These are phyloP conservation scores for Trichoderma simmonsii DNA, from an alignment of 2,329 filamentous ascomycete species.

Conservation along the genomic window DNA sequence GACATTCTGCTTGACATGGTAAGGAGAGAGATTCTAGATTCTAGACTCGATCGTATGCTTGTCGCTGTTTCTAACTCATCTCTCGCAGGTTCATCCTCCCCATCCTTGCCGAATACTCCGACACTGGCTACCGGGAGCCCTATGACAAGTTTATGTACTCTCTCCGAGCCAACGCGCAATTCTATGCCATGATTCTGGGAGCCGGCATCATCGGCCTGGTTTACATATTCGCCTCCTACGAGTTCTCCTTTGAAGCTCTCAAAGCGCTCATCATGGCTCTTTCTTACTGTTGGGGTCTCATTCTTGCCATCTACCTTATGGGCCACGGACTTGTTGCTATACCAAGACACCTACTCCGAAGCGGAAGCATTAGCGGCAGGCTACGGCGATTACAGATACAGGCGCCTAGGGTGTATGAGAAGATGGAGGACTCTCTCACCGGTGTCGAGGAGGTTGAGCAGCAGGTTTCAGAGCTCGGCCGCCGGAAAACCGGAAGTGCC, in stretches of 20 bases:
- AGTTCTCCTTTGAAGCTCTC: conserved; percentile 67
- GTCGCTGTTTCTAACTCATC: neutral
- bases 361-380: conserved; percentile 71
- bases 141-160: conserved; percentile 80
- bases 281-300: conserved; percentile 88
- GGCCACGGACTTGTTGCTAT: conserved; percentile 93
- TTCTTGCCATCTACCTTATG: conserved; percentile 95
- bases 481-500: conserved; percentile 75
- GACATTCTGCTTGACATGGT: conserved; percentile 94
- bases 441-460: conserved; percentile 77
- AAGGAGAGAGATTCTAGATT: conserved; percentile 26
- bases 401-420: conserved; percentile 81
- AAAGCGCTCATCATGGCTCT: conserved; percentile 89
- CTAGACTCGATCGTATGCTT: neutral
- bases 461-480: conserved; percentile 74
- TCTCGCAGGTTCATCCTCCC: conserved; percentile 75
- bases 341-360: conserved; percentile 74
- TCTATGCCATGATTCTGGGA: conserved; percentile 76
- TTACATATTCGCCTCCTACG: conserved; percentile 79
- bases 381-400: conserved; percentile 72
- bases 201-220: conserved; percentile 69
- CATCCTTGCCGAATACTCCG: conserved; percentile 88
- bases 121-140: conserved; percentile 87
- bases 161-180: conserved; percentile 80
- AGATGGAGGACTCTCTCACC: conserved; percentile 78